Evolutionary conservation across 1,284 basidiomycete genomes (phyloP).

Genomic region (Coniophora puteana): DNA sequence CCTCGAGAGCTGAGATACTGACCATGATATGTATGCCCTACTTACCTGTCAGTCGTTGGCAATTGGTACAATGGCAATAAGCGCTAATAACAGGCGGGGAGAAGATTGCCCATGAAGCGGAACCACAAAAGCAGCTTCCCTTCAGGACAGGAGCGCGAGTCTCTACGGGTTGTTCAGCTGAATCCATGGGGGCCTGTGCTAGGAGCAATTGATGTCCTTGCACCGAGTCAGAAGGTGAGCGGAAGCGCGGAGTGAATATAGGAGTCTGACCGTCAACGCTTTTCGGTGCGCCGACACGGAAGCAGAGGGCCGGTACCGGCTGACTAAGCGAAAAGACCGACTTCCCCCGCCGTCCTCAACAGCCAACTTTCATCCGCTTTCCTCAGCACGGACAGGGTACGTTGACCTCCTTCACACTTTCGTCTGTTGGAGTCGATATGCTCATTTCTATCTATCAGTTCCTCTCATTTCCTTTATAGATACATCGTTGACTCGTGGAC

Average conservation of each 20-base stretch:
- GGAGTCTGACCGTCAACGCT: too few relatives aligned
- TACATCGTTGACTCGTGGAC: slow-evolving; percentile 1
- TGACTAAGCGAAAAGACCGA: slow-evolving; percentile 29
- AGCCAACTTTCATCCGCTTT: slow-evolving; percentile 4
- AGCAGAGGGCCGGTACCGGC: neutral
- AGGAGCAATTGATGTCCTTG: too few relatives aligned
- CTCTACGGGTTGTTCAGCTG: too few relatives aligned
- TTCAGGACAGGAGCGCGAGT: slow-evolving; percentile 20
- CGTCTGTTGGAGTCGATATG: too few relatives aligned
- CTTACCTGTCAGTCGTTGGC: slow-evolving; percentile 54
- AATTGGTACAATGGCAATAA: slow-evolving; percentile 64
- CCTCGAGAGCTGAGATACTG: slow-evolving; percentile 2
- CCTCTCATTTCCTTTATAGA: slow-evolving; percentile 14
- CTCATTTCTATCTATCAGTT: too few relatives aligned
- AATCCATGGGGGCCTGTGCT: too few relatives aligned
- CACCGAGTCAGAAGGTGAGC: too few relatives aligned
- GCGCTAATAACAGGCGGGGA: slow-evolving; percentile 49
- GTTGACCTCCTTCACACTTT: too few relatives aligned
- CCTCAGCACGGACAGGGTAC: neutral
- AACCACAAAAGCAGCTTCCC: slow-evolving; percentile 54
- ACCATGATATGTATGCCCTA: slow-evolving; percentile 2
- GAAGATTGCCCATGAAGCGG: slow-evolving; percentile 39
- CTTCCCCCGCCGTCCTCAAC: slow-evolving; percentile 20
- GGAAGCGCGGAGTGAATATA: too few relatives aligned
- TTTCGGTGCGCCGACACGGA: neutral